Conservation (phyloP, 1,284 basidiomycete species). For the Schizophyllum commune region DNA sequence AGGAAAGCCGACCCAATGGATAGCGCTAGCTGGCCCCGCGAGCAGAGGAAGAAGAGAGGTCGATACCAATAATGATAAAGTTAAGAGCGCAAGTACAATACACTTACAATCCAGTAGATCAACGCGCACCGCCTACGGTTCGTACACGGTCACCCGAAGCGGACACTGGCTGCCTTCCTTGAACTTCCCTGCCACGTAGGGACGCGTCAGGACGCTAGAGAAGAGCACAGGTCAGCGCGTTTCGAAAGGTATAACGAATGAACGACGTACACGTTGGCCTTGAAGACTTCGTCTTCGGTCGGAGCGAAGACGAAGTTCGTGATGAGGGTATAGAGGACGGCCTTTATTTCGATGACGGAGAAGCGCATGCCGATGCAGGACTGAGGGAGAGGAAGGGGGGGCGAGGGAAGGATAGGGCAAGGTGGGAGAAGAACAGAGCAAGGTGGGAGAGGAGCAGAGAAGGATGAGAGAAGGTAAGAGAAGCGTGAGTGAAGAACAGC, state of each 20-base stretch:
- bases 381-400: constrained; percentile 25
- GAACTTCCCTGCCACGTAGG: constrained; percentile 53
- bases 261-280: constrained; percentile 59
- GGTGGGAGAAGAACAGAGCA: too few relatives aligned
- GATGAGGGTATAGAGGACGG: constrained; percentile 61
- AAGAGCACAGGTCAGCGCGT: constrained; percentile 5
- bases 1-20: too few relatives aligned
- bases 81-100: not conserved
- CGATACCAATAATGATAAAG: not conserved
- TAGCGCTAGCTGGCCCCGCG: too few relatives aligned
- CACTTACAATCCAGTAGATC: constrained; percentile 12
- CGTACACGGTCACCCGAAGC: constrained; percentile 30
- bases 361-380: constrained; percentile 75
- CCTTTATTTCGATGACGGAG: constrained; percentile 75
- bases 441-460: too few relatives aligned
- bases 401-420: too few relatives aligned
- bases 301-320: constrained; percentile 55
- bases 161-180: constrained; percentile 65
- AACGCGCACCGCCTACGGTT: not conserved
- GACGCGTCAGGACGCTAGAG: constrained; percentile 61
- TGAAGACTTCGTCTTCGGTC: constrained; percentile 49
- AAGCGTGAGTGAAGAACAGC: not conserved
- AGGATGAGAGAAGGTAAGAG: constrained; percentile 1
- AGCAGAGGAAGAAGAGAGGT: not conserved
- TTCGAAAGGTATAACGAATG: not conserved